phyloP scores from a whole-genome alignment of 352 stramenopile species.

The Pseudoperonospora humuli region DNA sequence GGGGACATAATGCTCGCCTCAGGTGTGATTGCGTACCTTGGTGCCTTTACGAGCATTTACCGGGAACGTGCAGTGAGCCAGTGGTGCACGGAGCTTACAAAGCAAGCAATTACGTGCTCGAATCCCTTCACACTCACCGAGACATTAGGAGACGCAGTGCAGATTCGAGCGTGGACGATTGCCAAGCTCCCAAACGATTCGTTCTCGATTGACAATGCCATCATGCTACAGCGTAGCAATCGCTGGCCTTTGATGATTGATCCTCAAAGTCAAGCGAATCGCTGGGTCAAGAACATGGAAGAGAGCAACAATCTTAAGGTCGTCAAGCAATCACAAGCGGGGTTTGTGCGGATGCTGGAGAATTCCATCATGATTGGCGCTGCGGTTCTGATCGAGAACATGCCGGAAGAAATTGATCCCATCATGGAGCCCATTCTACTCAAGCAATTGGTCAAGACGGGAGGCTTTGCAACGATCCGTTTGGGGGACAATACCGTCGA shows the following conservation, averaged over 20 bases:
- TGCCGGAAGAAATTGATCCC: too few relatives aligned
- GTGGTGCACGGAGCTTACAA: constrained; percentile 63
- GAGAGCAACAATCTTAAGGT: too few relatives aligned
- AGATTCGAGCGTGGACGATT: constrained; percentile 92
- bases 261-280: constrained; percentile 91
- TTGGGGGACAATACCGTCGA: too few relatives aligned
- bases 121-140: constrained; percentile 70
- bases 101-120: constrained; percentile 77
- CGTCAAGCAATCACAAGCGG: too few relatives aligned
- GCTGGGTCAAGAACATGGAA: too few relatives aligned
- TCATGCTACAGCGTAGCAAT: constrained; percentile 89
- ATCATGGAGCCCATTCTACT: too few relatives aligned
- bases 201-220: constrained; percentile 93
- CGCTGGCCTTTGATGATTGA: constrained; percentile 97
- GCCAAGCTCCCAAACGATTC: constrained; percentile 92
- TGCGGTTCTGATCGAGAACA: too few relatives aligned
- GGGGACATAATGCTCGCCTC: too few relatives aligned
- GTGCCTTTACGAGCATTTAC: constrained; percentile 89
- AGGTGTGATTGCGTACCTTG: constrained; percentile 92
- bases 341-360: too few relatives aligned
- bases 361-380: too few relatives aligned
- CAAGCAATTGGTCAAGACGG: too few relatives aligned
- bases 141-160: constrained; percentile 88
- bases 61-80: constrained; percentile 82
- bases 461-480: too few relatives aligned